Conservation (phyloP, 768 basidiomycete genomes). For the Mycena rebaudengoi region DNA sequence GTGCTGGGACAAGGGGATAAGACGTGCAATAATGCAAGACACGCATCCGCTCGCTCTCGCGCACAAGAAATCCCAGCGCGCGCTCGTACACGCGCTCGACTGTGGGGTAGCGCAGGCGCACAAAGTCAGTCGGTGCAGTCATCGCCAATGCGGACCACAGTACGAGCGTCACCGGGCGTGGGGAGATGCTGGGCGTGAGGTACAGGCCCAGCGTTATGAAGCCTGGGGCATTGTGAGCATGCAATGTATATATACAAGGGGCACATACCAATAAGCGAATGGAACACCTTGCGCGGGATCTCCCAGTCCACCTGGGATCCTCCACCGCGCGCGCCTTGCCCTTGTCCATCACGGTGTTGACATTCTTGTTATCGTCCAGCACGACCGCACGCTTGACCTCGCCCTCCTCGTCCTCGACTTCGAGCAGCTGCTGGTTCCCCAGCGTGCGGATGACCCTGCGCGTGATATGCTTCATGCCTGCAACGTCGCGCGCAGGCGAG, state of each 20-base stretch:
- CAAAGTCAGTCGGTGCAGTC: conserved; percentile 76
- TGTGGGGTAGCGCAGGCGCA: conserved; percentile 70
- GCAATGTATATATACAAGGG: conserved; percentile 50
- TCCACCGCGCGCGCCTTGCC: conserved; percentile 14
- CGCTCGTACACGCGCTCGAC: conserved; percentile 80
- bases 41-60: conserved; percentile 83
- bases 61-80: conserved; percentile 84
- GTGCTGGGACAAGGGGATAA: not conserved
- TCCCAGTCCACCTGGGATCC: conserved; percentile 76
- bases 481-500: conserved; percentile 38
- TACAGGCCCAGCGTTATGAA: conserved; percentile 73
- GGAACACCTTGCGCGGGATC: conserved; percentile 86
- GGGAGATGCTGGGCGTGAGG: conserved; percentile 50
- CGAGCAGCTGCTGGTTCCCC: conserved; percentile 40
- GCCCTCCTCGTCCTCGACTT: conserved; percentile 36
- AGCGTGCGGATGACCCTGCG: conserved; percentile 58
- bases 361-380: conserved; percentile 32
- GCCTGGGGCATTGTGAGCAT: conserved; percentile 48
- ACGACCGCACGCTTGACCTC: conserved; percentile 38
- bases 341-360: conserved; percentile 20
- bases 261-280: conserved; percentile 85
- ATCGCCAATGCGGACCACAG: conserved; percentile 74
- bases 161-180: conserved; percentile 61
- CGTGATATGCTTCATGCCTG: conserved; percentile 55
- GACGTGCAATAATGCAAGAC: not conserved